Percentiles rank a stretch among this genome's conserved stretches.
phyloP scores from a whole-genome alignment of 2,329 filamentous ascomycete species.

The Alternaria novae-zelandiae region DNA sequence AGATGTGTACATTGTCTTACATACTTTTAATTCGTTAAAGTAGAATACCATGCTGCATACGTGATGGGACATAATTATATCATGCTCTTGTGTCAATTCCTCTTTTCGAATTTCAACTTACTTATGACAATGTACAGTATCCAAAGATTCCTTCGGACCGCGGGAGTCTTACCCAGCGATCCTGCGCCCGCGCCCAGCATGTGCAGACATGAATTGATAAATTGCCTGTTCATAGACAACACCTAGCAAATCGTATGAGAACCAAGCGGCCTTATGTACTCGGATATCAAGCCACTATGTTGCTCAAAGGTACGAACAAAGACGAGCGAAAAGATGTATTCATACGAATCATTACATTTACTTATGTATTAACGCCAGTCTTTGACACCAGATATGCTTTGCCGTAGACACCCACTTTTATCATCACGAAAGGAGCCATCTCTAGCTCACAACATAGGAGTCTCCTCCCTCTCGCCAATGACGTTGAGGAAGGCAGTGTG shows the following conservation, averaged over 20 bases:
- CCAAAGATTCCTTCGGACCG: neutral
- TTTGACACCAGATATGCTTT: neutral
- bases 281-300: neutral
- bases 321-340: neutral
- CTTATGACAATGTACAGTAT: neutral
- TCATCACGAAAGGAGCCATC: neutral
- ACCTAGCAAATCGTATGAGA: neutral
- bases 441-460: constrained; percentile 28
- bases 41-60: neutral
- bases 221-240: neutral
- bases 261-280: neutral
- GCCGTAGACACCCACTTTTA: neutral
- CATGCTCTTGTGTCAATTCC: neutral
- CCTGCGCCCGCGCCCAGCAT: neutral
- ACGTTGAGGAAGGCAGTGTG: constrained; percentile 79
- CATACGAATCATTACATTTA: neutral
- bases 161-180: neutral
- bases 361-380: neutral
- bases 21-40: neutral
- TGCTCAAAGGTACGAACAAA: neutral
- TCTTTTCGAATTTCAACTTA: neutral
- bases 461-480: constrained; percentile 69
- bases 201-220: neutral
- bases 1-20: neutral
- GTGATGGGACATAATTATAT: neutral